Conservation (phyloP, 192 early-diverging fungal species). For the Coemansia sp. region DNA sequence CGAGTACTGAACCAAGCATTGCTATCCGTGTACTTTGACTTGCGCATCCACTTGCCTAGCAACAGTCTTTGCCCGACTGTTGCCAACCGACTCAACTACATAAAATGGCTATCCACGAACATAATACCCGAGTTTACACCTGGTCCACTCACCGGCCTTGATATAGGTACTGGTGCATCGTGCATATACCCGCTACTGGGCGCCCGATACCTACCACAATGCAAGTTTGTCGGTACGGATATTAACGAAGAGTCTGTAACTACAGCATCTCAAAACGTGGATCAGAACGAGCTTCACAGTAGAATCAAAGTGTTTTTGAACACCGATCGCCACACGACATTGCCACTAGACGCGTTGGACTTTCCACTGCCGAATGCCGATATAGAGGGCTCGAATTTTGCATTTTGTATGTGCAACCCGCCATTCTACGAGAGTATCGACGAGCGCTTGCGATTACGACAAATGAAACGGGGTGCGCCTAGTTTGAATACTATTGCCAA, state of each 20-base stretch:
- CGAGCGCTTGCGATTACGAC: slow-evolving; percentile 60
- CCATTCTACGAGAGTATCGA: slow-evolving; percentile 76
- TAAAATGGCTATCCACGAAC: slow-evolving; percentile 30
- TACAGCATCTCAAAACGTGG: slow-evolving; percentile 70
- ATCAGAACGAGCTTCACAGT: slow-evolving; percentile 61
- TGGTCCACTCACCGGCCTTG: slow-evolving; percentile 13
- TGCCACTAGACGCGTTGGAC: slow-evolving; percentile 22
- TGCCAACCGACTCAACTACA: slow-evolving; percentile 36
- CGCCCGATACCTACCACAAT: slow-evolving; percentile 60
- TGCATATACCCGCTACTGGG: slow-evolving; percentile 92
- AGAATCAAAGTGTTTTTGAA: slow-evolving; percentile 66
- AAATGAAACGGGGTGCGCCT: slow-evolving; percentile 61
- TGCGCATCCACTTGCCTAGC: slow-evolving; percentile 29
- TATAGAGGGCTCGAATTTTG: slow-evolving; percentile 29
- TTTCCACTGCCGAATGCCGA: slow-evolving; percentile 25
- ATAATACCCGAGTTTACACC: slow-evolving; percentile 21
- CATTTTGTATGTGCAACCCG: slow-evolving; percentile 92
- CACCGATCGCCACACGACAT: slow-evolving; percentile 13
- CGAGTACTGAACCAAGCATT: slow-evolving; percentile 37
- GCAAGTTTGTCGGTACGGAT: slow-evolving; percentile 80
- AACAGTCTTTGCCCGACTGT: slow-evolving; percentile 39
- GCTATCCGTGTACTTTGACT: slow-evolving; percentile 39
- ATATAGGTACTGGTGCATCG: slow-evolving; percentile 81
- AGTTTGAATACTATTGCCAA: slow-evolving; percentile 63
- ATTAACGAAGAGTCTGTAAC: slow-evolving; percentile 66